A percentile compares a stretch with the other conserved stretches of the same genome.
phyloP scores from a whole-genome alignment of 257 asterid species.

The Perilla frutescens region DNA sequence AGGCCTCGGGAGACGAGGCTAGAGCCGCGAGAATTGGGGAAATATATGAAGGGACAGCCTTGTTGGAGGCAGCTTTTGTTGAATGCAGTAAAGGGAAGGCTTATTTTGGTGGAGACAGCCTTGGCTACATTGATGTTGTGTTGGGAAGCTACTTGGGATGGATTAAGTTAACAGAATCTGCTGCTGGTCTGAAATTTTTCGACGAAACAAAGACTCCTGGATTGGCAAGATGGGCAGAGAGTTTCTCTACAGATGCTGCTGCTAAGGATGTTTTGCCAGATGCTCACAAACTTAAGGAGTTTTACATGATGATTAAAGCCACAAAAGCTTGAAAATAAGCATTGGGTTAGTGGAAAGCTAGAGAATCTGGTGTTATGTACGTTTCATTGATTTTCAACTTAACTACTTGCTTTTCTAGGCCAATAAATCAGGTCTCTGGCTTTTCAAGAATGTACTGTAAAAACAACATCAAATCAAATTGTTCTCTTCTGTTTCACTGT shows the following conservation, averaged over 20 bases:
- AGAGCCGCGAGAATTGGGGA: slow-evolving; percentile 30
- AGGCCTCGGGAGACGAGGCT: slow-evolving; percentile 50
- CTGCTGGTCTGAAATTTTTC: slow-evolving; percentile 37
- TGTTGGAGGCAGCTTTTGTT: slow-evolving; percentile 64
- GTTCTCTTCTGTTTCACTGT: no score
- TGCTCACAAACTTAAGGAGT: slow-evolving; percentile 52
- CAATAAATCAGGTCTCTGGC: neutral
- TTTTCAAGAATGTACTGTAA: neutral
- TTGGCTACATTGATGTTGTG: slow-evolving; percentile 65
- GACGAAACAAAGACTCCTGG: slow-evolving; percentile 56
- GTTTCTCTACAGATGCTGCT: slow-evolving; percentile 38
- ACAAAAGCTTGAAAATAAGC: neutral
- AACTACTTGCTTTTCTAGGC: neutral
- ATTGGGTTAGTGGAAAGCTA: neutral
- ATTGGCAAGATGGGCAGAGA: slow-evolving; percentile 56
- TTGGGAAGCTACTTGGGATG: slow-evolving; percentile 64
- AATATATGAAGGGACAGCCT: slow-evolving; percentile 45
- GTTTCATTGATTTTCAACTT: neutral
- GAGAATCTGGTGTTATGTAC: neutral
- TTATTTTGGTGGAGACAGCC: slow-evolving; percentile 60
- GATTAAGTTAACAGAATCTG: slow-evolving; percentile 45
- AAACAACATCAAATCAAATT: no score
- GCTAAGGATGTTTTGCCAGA: slow-evolving; percentile 64
- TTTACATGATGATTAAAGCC: slow-evolving; percentile 33
- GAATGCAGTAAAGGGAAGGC: slow-evolving; percentile 56